Conservation (phyloP, 106 monocot genomes). For the Dioscorea zingiberensis region DNA sequence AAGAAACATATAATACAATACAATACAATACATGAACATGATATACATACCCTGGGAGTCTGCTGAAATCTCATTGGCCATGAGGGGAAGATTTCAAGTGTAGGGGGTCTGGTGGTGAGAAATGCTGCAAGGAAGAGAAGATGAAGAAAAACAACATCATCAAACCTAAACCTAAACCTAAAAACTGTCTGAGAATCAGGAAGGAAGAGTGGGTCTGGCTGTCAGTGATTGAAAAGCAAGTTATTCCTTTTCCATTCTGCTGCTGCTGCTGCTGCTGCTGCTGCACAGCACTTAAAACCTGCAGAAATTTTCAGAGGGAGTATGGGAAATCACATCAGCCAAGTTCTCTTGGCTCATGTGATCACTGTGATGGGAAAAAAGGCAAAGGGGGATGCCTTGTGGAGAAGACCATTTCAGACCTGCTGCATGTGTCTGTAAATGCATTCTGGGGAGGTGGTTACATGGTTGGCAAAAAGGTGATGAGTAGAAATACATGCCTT, state of each 20-base stretch:
- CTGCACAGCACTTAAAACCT: no score
- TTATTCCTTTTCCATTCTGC: conserved; percentile 30
- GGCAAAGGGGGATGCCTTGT: not conserved
- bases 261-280: no score
- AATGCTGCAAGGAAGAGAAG: conserved; percentile 60
- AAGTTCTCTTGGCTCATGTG: conserved; percentile 9
- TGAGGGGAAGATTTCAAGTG: conserved; percentile 94
- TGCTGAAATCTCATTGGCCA: conserved; percentile 84
- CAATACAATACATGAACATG: no score
- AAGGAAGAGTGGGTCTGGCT: conserved; percentile 29
- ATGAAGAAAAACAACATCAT: not conserved
- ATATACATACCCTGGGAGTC: conserved; percentile 31
- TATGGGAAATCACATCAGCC: conserved; percentile 15
- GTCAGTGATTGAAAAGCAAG: conserved; percentile 35
- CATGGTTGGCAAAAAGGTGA: no score
- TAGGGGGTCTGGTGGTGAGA: conserved; percentile 58
- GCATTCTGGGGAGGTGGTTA: no score
- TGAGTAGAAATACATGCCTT: no score
- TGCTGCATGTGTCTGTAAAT: not conserved
- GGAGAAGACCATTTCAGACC: conserved; percentile 20
- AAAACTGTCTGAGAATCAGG: conserved; percentile 41
- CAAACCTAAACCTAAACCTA: no score
- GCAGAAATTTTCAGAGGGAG: no score
- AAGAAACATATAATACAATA: not conserved
- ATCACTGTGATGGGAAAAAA: conserved; percentile 15